Conservation (phyloP, 2,329 filamentous ascomycete species). For the Didymella pinodella region DNA sequence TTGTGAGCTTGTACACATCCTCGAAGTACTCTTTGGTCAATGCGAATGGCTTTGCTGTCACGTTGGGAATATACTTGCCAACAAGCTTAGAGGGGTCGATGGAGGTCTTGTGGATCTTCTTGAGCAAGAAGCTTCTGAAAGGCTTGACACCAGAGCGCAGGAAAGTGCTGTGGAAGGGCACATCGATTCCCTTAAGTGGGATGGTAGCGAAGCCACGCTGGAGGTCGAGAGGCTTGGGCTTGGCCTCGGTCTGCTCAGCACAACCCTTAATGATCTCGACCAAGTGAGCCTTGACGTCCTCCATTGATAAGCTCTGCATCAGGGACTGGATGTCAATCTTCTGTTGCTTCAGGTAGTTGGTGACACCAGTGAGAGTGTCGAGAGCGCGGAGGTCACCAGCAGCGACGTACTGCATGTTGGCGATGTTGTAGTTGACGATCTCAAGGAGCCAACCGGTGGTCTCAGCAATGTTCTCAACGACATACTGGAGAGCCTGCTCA, state of each 20-base stretch:
- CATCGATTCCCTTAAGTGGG: slow-evolving; percentile 94
- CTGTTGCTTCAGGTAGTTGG: slow-evolving; percentile 95
- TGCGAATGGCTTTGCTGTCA: slow-evolving; percentile 94
- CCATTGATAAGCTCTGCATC: slow-evolving; percentile 83
- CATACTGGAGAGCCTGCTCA: slow-evolving; percentile 94
- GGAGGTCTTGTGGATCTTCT: slow-evolving; percentile 99
- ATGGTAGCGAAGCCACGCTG: slow-evolving; percentile 97
- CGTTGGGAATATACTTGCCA: slow-evolving; percentile 99
- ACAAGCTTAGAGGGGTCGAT: slow-evolving; percentile 97
- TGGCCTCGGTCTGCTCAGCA: slow-evolving; percentile 84
- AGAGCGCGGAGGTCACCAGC: slow-evolving; percentile 72
- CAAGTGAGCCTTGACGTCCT: slow-evolving; percentile 89
- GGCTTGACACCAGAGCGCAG: slow-evolving; percentile 97
- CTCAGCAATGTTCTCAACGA: slow-evolving; percentile 93
- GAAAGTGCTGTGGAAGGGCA: slow-evolving; percentile 99
- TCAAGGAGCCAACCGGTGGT: slow-evolving; percentile 95
- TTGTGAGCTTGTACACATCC: slow-evolving; percentile 95
- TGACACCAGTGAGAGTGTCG: slow-evolving; percentile 75
- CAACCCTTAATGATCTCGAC: slow-evolving; percentile 90
- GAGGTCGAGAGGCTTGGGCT: slow-evolving; percentile 86
- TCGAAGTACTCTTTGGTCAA: slow-evolving; percentile 99
- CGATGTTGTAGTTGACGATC: slow-evolving; percentile 94
- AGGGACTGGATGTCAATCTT: slow-evolving; percentile 97
- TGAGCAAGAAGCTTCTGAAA: slow-evolving; percentile 96
- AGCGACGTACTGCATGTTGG: slow-evolving; percentile 74